Conservation (phyloP, 1,139 yeast species). For the Nematodospora anomalae region DNA sequence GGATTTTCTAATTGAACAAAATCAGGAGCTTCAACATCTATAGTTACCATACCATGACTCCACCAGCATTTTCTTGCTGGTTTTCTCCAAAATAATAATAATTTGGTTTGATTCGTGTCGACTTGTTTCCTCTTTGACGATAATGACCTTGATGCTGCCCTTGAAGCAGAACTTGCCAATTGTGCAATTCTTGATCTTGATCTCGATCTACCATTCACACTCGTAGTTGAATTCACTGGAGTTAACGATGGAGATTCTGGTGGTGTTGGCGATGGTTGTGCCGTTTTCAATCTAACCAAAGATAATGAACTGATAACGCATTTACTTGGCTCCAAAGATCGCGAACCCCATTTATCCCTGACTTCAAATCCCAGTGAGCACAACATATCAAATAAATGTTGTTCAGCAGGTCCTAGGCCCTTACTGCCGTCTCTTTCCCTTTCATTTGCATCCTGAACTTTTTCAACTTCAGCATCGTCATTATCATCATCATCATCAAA, state of each 20-base stretch:
- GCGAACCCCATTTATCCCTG: slow-evolving; percentile 79
- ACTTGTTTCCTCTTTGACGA: slow-evolving; percentile 40
- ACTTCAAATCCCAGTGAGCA: slow-evolving; percentile 82
- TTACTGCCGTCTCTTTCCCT: slow-evolving; percentile 21
- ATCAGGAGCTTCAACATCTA: slow-evolving; percentile 40
- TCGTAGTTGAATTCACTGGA: slow-evolving; percentile 48
- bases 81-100: slow-evolving; percentile 91
- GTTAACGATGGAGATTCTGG: slow-evolving; percentile 50
- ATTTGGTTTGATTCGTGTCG: slow-evolving; percentile 57
- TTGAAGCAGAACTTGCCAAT: slow-evolving; percentile 42
- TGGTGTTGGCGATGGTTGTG: slow-evolving; percentile 29
- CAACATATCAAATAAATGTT: slow-evolving; percentile 91
- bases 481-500: slow-evolving; percentile 22
- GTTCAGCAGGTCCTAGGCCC: slow-evolving; percentile 86
- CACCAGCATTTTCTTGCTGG: slow-evolving; percentile 99
- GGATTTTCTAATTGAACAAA: slow-evolving; percentile 24
- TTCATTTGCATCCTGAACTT: slow-evolving; percentile 11
- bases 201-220: slow-evolving; percentile 43
- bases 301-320: slow-evolving; percentile 85
- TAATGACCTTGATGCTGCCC: slow-evolving; percentile 57
- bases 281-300: slow-evolving; percentile 61
- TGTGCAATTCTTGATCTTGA: slow-evolving; percentile 43
- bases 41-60: slow-evolving; percentile 66
- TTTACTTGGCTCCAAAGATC: slow-evolving; percentile 81
- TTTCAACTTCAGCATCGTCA: slow-evolving; percentile 4